A percentile compares a stretch with the other conserved stretches of the same genome.
phyloP scores from a whole-genome alignment of 331 rosid species.

The Quercus phellos region DNA sequence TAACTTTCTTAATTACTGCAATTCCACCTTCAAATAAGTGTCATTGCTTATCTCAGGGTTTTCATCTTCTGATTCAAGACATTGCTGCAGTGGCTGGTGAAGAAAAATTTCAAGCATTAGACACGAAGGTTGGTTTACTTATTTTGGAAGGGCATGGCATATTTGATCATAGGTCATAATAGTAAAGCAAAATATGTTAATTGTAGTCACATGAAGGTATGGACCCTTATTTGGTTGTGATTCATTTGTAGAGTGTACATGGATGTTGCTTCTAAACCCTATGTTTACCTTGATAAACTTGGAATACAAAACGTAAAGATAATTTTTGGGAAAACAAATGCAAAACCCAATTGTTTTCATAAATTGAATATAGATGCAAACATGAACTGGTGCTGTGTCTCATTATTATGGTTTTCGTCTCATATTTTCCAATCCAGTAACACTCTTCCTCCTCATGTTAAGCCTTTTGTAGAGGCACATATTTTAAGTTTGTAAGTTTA shows the following conservation, averaged over 20 bases:
- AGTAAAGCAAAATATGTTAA: not conserved
- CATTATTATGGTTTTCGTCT: not conserved
- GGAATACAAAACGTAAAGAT: not conserved
- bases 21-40: constrained; percentile 11
- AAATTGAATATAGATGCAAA: no score
- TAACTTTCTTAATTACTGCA: not conserved
- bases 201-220: not conserved
- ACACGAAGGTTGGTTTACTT: constrained; percentile 56
- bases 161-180: not conserved
- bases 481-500: not conserved
- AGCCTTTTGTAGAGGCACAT: not conserved
- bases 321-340: not conserved
- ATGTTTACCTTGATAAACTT: not conserved
- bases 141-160: not conserved
- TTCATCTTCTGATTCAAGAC: constrained; percentile 39
- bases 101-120: constrained; percentile 32
- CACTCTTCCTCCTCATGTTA: not conserved
- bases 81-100: constrained; percentile 27
- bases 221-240: not conserved
- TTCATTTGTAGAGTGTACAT: not conserved
- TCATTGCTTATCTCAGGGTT: constrained; percentile 25
- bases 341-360: not conserved
- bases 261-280: not conserved
- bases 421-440: not conserved
- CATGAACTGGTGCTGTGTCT: not conserved